Evolutionary conservation across 2,329 filamentous ascomycete genomes (phyloP).

Genomic region (Aspergillus glaucus): DNA sequence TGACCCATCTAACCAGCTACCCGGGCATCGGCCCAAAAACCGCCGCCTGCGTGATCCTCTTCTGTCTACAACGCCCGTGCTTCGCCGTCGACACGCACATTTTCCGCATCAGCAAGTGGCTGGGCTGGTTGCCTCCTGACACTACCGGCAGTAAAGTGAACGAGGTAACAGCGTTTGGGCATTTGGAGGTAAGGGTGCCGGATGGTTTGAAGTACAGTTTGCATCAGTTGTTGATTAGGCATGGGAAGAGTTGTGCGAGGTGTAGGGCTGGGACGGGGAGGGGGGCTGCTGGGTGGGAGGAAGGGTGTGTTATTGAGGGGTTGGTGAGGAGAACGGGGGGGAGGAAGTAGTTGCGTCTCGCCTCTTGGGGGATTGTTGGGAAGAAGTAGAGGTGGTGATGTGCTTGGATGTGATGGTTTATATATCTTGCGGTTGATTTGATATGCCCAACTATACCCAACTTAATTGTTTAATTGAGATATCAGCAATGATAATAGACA

Average conservation of each 20-base stretch:
- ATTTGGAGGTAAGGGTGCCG: constrained; percentile 56
- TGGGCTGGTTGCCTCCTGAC: constrained; percentile 54
- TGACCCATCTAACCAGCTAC: constrained; percentile 52
- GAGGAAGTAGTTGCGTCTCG: constrained; percentile 28
- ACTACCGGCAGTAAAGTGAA: constrained; percentile 24
- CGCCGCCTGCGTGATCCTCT: constrained; percentile 58
- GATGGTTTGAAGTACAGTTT: constrained; percentile 58
- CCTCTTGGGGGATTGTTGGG: too few relatives aligned
- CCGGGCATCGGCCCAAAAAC: constrained; percentile 63
- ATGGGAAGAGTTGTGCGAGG: constrained; percentile 56
- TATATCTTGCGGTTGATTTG: too few relatives aligned
- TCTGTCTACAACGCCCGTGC: constrained; percentile 57
- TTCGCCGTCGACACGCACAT: constrained; percentile 64
- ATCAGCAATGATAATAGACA: too few relatives aligned
- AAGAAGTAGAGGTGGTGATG: too few relatives aligned
- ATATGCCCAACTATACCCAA: too few relatives aligned
- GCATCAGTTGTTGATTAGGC: constrained; percentile 56
- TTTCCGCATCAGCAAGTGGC: constrained; percentile 56
- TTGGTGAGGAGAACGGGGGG: constrained; percentile 53
- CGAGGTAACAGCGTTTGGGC: constrained; percentile 48
- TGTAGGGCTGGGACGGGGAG: constrained; percentile 57
- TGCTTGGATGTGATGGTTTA: too few relatives aligned
- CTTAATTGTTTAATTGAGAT: too few relatives aligned
- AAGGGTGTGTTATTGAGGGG: constrained; percentile 60
- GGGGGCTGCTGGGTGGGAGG: constrained; percentile 57